A percentile compares a stretch with the other conserved stretches of the same genome.
phyloP scores from a whole-genome alignment of 164 flowering plant species.

The Vitis vinifera region DNA sequence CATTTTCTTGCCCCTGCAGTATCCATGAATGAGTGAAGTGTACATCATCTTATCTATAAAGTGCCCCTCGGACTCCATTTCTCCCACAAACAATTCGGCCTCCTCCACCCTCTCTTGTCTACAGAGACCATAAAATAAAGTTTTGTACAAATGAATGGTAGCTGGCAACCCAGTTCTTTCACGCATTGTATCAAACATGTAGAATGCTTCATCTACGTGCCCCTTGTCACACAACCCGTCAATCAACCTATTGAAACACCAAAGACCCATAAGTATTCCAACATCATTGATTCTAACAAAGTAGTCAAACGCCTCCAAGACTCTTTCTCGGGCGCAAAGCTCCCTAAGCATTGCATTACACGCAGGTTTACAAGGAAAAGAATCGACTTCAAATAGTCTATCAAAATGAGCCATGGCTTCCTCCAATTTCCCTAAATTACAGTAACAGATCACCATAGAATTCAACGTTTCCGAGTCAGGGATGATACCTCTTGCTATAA shows the following conservation, averaged over 20 bases:
- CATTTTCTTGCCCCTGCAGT: constrained; percentile 50
- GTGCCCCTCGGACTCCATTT: constrained; percentile 49
- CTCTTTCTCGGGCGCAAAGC: constrained; percentile 28
- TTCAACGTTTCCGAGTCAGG: constrained; percentile 30
- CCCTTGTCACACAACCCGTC: constrained; percentile 42
- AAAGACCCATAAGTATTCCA: constrained; percentile 21
- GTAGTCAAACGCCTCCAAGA: constrained; percentile 38
- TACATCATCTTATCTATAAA: constrained; percentile 42
- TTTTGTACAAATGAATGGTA: constrained; percentile 37
- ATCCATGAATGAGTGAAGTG: constrained; percentile 46
- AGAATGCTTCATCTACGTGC: constrained; percentile 42
- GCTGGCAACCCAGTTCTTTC: constrained; percentile 26
- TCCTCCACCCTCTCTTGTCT: constrained; percentile 37
- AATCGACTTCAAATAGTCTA: constrained; percentile 15
- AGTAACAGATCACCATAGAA: constrained; percentile 51
- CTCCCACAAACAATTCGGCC: constrained; percentile 46
- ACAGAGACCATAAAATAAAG: constrained; percentile 43
- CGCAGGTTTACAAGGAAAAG: constrained; percentile 26
- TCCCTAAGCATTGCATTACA: constrained; percentile 32
- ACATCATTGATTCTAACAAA: constrained; percentile 21
- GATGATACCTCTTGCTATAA: constrained; percentile 32
- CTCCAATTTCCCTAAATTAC: constrained; percentile 44
- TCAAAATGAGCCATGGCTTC: constrained; percentile 42
- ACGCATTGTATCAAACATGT: constrained; percentile 38
- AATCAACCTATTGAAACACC: constrained; percentile 37